Conservation (phyloP, 2,329 filamentous ascomycete species). For the Botryotinia narcissicola region DNA sequence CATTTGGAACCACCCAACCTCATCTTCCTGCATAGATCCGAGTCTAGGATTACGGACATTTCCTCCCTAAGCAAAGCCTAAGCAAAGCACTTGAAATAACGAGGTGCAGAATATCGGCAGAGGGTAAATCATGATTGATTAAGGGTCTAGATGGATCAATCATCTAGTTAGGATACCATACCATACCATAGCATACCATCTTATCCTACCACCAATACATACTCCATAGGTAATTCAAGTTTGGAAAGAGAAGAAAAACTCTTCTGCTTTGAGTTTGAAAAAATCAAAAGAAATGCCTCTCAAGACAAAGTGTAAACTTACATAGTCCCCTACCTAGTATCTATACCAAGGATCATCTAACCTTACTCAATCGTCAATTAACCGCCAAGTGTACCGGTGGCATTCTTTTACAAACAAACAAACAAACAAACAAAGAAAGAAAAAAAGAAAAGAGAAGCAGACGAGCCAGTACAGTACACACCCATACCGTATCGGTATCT, state of each 20-base stretch:
- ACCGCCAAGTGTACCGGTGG: background rate
- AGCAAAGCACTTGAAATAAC: background rate
- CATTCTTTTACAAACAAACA: background rate
- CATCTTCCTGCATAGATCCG: slow-evolving; percentile 1
- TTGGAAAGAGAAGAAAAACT: background rate
- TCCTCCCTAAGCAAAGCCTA: background rate
- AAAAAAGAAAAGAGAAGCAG: background rate
- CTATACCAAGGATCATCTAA: background rate
- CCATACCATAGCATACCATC: background rate
- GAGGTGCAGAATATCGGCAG: background rate
- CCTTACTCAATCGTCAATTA: background rate
- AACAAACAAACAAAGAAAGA: too few relatives aligned
- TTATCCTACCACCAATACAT: too few relatives aligned
- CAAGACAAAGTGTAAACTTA: background rate
- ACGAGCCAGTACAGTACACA: background rate
- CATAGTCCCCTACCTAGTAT: too few relatives aligned
- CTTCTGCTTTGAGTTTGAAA: background rate
- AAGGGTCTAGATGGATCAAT: background rate
- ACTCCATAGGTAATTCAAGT: too few relatives aligned
- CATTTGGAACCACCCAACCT: background rate
- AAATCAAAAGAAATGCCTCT: background rate
- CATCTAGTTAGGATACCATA: background rate
- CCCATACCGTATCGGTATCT: background rate
- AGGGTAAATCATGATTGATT: background rate
- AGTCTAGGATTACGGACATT: background rate